Evolutionary conservation across 2,329 filamentous ascomycete genomes (phyloP).

Genomic region (Penicillium sp.): DNA sequence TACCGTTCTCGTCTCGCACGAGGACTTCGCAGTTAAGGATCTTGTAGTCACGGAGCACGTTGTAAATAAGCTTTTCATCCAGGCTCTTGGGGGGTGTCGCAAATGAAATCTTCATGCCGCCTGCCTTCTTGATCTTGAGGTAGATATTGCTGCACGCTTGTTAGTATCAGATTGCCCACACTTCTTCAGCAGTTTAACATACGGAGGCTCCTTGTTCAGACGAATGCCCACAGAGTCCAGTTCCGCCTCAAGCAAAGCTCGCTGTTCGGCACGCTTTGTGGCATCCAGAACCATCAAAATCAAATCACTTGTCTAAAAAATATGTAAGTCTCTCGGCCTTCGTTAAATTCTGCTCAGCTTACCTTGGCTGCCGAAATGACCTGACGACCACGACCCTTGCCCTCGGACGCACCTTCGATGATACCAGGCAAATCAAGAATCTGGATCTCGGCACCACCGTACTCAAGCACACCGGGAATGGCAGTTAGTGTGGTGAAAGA

Average conservation of each 20-base stretch:
- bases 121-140: constrained; percentile 90
- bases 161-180: background rate
- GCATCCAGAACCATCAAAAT: constrained; percentile 97
- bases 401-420: constrained; percentile 93
- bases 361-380: constrained; percentile 95
- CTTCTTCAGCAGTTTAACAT: constrained; percentile 37
- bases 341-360: background rate
- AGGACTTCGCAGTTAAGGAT: constrained; percentile 97
- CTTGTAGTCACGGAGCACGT: constrained; percentile 98
- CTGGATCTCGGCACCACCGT: constrained; percentile 96
- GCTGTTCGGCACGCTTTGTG: constrained; percentile 93
- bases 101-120: constrained; percentile 99
- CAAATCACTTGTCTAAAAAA: constrained; percentile 76
- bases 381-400: constrained; percentile 91
- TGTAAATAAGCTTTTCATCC: constrained; percentile 97
- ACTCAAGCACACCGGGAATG: constrained; percentile 95
- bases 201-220: constrained; percentile 88
- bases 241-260: constrained; percentile 85
- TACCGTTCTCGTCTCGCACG: constrained; percentile 84
- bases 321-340: constrained; percentile 1
- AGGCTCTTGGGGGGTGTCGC: constrained; percentile 82
- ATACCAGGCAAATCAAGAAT: constrained; percentile 97
- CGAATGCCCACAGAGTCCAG: constrained; percentile 93
- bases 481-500: constrained; percentile 97
- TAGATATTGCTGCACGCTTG: constrained; percentile 77